Evolutionary conservation across 495 filamentous ascomycete genomes (phyloP), one percentile per base, ranked within the genome.

Genomic region (Collariella sp.): DNA sequence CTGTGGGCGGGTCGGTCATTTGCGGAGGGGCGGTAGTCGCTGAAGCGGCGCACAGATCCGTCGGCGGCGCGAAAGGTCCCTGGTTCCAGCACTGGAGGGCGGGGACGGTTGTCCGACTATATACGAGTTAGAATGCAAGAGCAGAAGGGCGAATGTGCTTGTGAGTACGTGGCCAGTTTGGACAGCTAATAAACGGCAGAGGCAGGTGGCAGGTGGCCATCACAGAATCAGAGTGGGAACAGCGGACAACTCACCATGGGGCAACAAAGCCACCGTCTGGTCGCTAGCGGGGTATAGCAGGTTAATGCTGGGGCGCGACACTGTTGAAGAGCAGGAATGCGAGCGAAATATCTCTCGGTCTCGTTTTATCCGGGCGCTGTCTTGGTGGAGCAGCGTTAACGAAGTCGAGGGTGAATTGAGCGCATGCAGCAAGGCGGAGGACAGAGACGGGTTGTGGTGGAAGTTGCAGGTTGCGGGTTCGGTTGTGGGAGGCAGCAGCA

Each of bases 21-120:
- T 62, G 72, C 63, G 36, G 71, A 68, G 45, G 61, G 11, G 13
- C 16, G 38, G 39, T 26, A 15, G 39, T 7, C 33, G 49, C 23
- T 33, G 23, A 35, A 64, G 46, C 15, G 46, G 24, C 54, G 59
- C 55, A 70, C 57, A 20, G 70, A 72, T 38, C 70, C 71, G 56
- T 76, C 66, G 48, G 70, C 70, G n/a, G 63, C 68, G 59, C 62
- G 64, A 54, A 59, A 70, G 56, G 72, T 48, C 71, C 75, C 46
- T n/a, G 46, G 47, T 26, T 57, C 49, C 34, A 75, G 76, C 46
- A 78, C 72, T 12, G 51, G 51, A n/a, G 16, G 39, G 10, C 3
- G 43, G 24, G 34, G 34, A 40, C 16, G 36, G 12, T 54, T 24
- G 43, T 39, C 44, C 5, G 52, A 54, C 52, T 54, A 9, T 22